Percentiles rank a stretch among this genome's conserved stretches.
phyloP scores from a whole-genome alignment of 306 rosid species.

The Corylus americana region DNA sequence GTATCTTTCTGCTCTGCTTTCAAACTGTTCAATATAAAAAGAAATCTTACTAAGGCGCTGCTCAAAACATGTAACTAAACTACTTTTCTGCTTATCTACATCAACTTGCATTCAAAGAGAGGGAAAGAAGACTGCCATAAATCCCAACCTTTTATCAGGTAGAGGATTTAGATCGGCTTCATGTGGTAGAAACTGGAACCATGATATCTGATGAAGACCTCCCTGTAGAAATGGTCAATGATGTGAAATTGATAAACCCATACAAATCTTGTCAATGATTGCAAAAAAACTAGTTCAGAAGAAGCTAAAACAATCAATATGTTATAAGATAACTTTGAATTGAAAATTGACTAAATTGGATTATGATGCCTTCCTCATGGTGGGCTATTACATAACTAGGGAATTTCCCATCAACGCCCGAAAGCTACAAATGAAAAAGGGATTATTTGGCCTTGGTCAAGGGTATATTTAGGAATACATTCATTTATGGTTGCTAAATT shows the following conservation, averaged over 20 bases:
- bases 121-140: slow-evolving; percentile 2
- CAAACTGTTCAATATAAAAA: slow-evolving; percentile 43
- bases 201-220: slow-evolving; percentile 80
- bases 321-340: too few species aligned
- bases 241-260: not conserved
- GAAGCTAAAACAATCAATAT: not conserved
- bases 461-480: too few species aligned
- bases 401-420: too few species aligned
- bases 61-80: slow-evolving; percentile 14
- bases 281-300: not conserved
- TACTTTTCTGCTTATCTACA: not conserved
- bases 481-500: too few species aligned
- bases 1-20: slow-evolving; percentile 84
- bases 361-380: too few species aligned
- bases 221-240: slow-evolving; percentile 55
- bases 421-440: too few species aligned
- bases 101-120: not conserved
- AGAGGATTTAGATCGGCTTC: slow-evolving; percentile 76
- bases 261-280: not conserved
- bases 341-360: too few species aligned
- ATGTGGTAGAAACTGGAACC: slow-evolving; percentile 94
- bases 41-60: slow-evolving; percentile 13
- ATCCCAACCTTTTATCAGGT: slow-evolving; percentile 74
- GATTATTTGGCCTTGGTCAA: too few species aligned
- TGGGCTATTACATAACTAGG: too few species aligned